These are phyloP conservation scores for Xylaria nigripes DNA, from an alignment of 495 filamentous ascomycete genomes.

Conservation along the genomic window DNA sequence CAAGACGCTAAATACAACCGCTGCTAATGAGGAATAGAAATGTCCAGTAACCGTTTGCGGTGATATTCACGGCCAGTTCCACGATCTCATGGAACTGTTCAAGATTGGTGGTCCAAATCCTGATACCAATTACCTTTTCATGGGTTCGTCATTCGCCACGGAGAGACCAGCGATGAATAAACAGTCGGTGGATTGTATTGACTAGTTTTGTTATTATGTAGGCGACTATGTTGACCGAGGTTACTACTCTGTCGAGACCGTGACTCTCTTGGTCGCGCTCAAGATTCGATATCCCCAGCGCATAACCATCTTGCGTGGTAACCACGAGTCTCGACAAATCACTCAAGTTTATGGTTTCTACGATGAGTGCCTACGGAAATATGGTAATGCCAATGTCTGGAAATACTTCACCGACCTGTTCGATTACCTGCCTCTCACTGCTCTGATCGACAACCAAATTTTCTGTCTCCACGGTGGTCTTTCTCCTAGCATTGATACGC, in stretches of 20 bases:
- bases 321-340: slow-evolving; percentile 96
- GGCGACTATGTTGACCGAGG: slow-evolving; percentile 96
- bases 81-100: slow-evolving; percentile 92
- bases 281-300: slow-evolving; percentile 95
- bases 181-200: neutral
- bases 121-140: slow-evolving; percentile 92
- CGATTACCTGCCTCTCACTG: slow-evolving; percentile 96
- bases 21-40: slow-evolving; percentile 53
- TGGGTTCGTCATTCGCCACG: slow-evolving; percentile 52
- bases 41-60: slow-evolving; percentile 90
- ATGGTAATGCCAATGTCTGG: slow-evolving; percentile 98
- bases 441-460: slow-evolving; percentile 98
- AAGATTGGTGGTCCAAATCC: slow-evolving; percentile 86
- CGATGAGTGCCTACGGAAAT: slow-evolving; percentile 94
- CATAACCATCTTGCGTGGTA: slow-evolving; percentile 93
- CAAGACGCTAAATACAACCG: neutral
- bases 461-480: slow-evolving; percentile 98
- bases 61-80: slow-evolving; percentile 90
- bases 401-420: slow-evolving; percentile 99
- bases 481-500: slow-evolving; percentile 92
- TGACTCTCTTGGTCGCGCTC: slow-evolving; percentile 85
- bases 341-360: slow-evolving; percentile 98
- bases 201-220: slow-evolving; percentile 27
- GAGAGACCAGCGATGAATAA: neutral
- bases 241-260: slow-evolving; percentile 95